Conservation (phyloP, 139 green algal genomes). For the Micractinium sp. region DNA sequence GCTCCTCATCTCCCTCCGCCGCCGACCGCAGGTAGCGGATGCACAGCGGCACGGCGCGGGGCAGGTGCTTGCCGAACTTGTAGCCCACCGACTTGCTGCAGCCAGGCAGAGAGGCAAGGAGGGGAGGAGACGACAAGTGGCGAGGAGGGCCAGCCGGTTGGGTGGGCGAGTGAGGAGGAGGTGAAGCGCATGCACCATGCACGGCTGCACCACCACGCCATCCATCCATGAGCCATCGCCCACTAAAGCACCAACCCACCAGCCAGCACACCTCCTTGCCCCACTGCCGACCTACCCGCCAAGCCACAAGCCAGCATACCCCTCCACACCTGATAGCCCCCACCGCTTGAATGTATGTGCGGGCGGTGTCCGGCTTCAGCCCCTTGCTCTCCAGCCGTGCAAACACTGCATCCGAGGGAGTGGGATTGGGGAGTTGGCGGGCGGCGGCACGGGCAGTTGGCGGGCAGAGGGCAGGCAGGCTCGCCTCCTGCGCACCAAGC, state of each 20-base stretch:
- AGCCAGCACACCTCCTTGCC: too few relatives aligned
- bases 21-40: conserved; percentile 64
- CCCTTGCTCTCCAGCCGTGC: conserved; percentile 51
- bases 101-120: background rate
- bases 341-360: conserved; percentile 81
- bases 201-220: too few relatives aligned
- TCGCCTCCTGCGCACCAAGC: background rate
- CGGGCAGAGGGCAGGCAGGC: background rate
- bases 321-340: conserved; percentile 66
- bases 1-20: conserved; percentile 83
- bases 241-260: too few relatives aligned
- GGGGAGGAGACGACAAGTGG: too few relatives aligned
- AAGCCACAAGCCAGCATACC: too few relatives aligned
- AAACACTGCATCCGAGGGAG: conserved; percentile 47
- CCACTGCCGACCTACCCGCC: too few relatives aligned
- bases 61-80: conserved; percentile 80
- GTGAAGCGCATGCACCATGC: too few relatives aligned
- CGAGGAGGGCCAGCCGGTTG: too few relatives aligned
- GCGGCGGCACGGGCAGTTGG: too few relatives aligned
- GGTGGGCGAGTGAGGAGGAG: too few relatives aligned
- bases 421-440: background rate
- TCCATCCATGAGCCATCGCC: too few relatives aligned
- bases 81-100: conserved; percentile 72
- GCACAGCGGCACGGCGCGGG: conserved; percentile 69
- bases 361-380: conserved; percentile 67